These are phyloP conservation scores for Suhomyces yuchorum DNA, from an alignment of 1,139 yeast species.

Conservation along the genomic window DNA sequence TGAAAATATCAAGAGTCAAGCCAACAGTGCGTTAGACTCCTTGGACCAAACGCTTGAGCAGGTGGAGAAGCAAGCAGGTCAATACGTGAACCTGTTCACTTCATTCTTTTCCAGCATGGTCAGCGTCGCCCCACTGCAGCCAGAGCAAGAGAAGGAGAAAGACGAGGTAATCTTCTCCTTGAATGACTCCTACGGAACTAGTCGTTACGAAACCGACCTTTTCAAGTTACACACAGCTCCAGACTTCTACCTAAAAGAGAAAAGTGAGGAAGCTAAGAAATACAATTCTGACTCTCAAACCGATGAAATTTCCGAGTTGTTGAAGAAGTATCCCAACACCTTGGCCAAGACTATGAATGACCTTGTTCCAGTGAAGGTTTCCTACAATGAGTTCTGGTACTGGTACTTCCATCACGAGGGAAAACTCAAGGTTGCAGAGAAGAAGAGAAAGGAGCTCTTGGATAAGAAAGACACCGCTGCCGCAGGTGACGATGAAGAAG, in stretches of 20 bases:
- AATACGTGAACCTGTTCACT: constrained; percentile 58
- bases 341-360: constrained; percentile 60
- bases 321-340: constrained; percentile 51
- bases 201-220: constrained; percentile 45
- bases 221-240: constrained; percentile 42
- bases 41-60: constrained; percentile 69
- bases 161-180: constrained; percentile 30
- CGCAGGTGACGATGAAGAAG: constrained; percentile 40
- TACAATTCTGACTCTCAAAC: constrained; percentile 57
- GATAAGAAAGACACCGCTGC: constrained; percentile 25
- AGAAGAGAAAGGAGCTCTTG: constrained; percentile 64
- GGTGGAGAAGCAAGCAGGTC: constrained; percentile 65
- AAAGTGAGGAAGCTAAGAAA: constrained; percentile 21
- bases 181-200: constrained; percentile 39
- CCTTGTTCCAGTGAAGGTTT: constrained; percentile 65
- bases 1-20: constrained; percentile 38
- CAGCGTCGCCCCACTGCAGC: constrained; percentile 35
- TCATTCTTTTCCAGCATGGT: constrained; percentile 59
- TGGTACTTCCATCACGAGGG: constrained; percentile 63
- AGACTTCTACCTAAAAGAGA: constrained; percentile 20
- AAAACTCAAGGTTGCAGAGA: constrained; percentile 63
- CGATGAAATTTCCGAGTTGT: constrained; percentile 49
- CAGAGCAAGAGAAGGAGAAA: constrained; percentile 11
- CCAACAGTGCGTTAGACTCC: constrained; percentile 61
- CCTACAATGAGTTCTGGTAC: constrained; percentile 72